Evolutionary conservation across 768 basidiomycete species (phyloP), one percentile per base, ranked within the genome.

Genomic region (Phanerochaete carnosa): DNA sequence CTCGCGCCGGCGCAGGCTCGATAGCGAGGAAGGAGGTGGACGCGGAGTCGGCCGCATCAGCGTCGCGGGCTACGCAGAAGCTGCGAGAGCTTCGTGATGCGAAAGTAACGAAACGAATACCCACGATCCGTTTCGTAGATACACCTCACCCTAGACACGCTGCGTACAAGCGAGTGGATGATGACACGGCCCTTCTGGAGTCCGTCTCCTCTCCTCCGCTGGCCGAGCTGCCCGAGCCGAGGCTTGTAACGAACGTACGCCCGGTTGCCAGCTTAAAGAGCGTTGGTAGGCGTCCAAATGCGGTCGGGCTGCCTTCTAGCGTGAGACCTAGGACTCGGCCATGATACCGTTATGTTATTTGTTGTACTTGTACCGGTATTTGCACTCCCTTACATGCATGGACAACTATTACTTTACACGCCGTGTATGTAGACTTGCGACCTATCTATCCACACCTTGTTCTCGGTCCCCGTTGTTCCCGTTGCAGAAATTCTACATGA

Each of bases 41-140:
- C 58, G 67, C 77, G 13, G 80, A 79, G 51, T 4, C 8, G 30
- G 30, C 29, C 22, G 74, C 75, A 4, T 55, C 65, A 0, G 52
- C 59, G 29, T 55, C 59, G 25, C 23, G 55, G 11, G 62, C 62
- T 5, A 60, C 66, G 29, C 57, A 64, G 25, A 63, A 65, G 33
- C 68, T 70, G 23, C 65, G 63, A 54, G 65, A 66, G 45, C 58
- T 68, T 55, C 64, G 68, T 43, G 62, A 65, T 37, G 65, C 64
- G 47, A 68, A 68, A 30, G 56, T 45, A 16, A n/a, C 45, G 4
- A 33, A 33, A 60, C 69, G 69, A 45, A 65, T 55, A 33, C 64
- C 67, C 45, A 64, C 57, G 55, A 63, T 69, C 56, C 64, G 65
- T 43, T 68, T 68, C 50, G 64, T 50, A 25, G 65, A 60, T 23